A percentile compares a stretch with the other conserved stretches of the same genome.
Evolutionary conservation across 129 eudicot genomes (phyloP).

Genomic region (Sambucus nigra): DNA sequence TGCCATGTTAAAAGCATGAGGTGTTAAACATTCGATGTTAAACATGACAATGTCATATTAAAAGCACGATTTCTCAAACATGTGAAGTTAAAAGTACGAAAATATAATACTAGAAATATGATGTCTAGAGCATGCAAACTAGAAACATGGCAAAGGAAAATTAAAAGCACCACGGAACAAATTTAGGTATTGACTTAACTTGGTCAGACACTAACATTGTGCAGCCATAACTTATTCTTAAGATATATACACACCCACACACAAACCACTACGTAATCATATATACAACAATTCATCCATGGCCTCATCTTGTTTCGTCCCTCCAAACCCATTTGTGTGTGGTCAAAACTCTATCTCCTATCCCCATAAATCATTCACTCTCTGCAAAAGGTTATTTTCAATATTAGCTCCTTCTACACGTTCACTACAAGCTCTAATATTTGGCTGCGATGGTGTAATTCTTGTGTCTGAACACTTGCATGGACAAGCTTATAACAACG

Average conservation of each 20-base stretch:
- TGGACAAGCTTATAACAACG: conserved; percentile 92
- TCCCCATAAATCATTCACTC: conserved; percentile 10
- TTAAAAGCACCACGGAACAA: no score
- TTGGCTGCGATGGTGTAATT: conserved; percentile 96
- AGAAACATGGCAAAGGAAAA: no score
- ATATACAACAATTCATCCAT: conserved; percentile 17
- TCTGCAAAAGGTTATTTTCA: conserved; percentile 11
- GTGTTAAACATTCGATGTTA: no score
- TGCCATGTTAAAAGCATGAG: no score
- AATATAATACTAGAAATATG: no score
- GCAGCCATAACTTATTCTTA: conserved; percentile 15
- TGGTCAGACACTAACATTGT: no score
- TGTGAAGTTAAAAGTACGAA: no score
- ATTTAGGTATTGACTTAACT: no score
- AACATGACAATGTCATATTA: no score
- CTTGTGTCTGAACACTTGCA: conserved; percentile 91
- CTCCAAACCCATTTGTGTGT: conserved; percentile 21
- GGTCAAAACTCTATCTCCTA: conserved; percentile 25
- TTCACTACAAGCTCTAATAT: conserved; percentile 73
- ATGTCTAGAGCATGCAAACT: no score
- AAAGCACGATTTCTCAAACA: no score
- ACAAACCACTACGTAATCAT: no score
- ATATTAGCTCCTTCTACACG: conserved; percentile 37
- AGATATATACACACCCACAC: not conserved
- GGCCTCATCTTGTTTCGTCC: conserved; percentile 32